Evolutionary conservation across 2,329 filamentous ascomycete species (phyloP).

Genomic region (Penicillium digitatum): DNA sequence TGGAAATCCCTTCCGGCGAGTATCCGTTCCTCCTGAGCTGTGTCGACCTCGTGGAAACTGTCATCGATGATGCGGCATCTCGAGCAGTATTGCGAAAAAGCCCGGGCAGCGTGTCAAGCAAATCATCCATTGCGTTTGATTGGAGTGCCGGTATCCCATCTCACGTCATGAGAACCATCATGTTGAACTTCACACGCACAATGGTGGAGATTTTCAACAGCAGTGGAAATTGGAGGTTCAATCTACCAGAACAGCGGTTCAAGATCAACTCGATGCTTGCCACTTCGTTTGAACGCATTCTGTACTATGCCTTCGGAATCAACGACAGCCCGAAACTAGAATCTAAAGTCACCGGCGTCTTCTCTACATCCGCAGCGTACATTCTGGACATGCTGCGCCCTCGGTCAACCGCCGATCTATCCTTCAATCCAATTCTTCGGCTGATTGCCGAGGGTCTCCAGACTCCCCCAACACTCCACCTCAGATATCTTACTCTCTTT

Average conservation of each 20-base stretch:
- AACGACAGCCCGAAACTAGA: conserved; percentile 55
- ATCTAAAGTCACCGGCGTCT: conserved; percentile 56
- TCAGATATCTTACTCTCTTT: conserved; percentile 53
- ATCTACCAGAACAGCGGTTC: conserved; percentile 62
- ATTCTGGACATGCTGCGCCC: conserved; percentile 74
- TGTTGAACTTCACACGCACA: conserved; percentile 68
- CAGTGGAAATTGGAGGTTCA: conserved; percentile 80
- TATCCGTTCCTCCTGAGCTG: conserved; percentile 75
- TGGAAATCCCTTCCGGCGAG: conserved; percentile 71
- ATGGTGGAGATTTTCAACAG: conserved; percentile 82
- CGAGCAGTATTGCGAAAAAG: conserved; percentile 46
- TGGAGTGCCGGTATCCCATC: conserved; percentile 72
- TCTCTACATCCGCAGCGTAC: conserved; percentile 70
- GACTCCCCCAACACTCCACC: conserved; percentile 60
- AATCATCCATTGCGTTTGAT: conserved; percentile 34
- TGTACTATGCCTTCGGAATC: conserved; percentile 70
- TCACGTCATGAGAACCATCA: conserved; percentile 67
- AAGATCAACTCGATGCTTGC: conserved; percentile 66
- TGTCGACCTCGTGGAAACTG: conserved; percentile 66
- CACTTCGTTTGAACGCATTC: conserved; percentile 64
- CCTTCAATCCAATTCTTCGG: conserved; percentile 71
- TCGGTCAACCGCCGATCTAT: conserved; percentile 63
- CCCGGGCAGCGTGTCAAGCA: conserved; percentile 31
- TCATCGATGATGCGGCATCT: conserved; percentile 70
- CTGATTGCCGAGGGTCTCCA: conserved; percentile 62